These are phyloP conservation scores for Acacia concinna DNA, from an alignment of 331 rosid species.

Conservation along the genomic window DNA sequence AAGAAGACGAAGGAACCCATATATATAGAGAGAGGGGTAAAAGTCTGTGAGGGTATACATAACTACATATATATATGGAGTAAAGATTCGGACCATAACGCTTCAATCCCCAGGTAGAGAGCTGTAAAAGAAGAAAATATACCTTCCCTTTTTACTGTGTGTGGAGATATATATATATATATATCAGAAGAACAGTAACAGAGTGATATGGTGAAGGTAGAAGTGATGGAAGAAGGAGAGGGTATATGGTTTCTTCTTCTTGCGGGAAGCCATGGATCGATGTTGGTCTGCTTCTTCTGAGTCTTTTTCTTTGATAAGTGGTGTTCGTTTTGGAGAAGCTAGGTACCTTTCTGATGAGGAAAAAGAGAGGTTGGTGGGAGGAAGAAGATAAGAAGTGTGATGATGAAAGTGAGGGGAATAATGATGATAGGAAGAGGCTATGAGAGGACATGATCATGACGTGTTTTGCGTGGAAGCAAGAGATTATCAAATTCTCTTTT, in stretches of 20 bases:
- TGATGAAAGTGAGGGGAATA: constrained; percentile 64
- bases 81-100: constrained; percentile 74
- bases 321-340: constrained; percentile 9
- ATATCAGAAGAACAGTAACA: not conserved
- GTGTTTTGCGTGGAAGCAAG: constrained; percentile 44
- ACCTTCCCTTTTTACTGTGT: constrained; percentile 12
- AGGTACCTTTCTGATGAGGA: constrained; percentile 21
- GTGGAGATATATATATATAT: not conserved
- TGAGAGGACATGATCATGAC: constrained; percentile 65
- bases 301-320: not conserved
- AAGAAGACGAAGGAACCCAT: constrained; percentile 23
- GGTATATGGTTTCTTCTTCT: constrained; percentile 77
- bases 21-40: constrained; percentile 7
- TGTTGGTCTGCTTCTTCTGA: constrained; percentile 41
- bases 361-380: constrained; percentile 52
- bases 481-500: constrained; percentile 31
- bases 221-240: not conserved
- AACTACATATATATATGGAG: not conserved
- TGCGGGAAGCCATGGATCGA: constrained; percentile 41
- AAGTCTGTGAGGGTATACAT: constrained; percentile 1
- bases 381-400: constrained; percentile 49
- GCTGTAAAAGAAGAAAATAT: constrained; percentile 42
- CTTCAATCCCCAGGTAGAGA: constrained; percentile 83
- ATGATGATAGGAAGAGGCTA: constrained; percentile 64
- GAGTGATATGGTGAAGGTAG: not conserved